Evolutionary conservation across 306 rosid species (phyloP), one percentile per base, ranked within the genome.

Genomic region (Sesbania bispinosa): DNA sequence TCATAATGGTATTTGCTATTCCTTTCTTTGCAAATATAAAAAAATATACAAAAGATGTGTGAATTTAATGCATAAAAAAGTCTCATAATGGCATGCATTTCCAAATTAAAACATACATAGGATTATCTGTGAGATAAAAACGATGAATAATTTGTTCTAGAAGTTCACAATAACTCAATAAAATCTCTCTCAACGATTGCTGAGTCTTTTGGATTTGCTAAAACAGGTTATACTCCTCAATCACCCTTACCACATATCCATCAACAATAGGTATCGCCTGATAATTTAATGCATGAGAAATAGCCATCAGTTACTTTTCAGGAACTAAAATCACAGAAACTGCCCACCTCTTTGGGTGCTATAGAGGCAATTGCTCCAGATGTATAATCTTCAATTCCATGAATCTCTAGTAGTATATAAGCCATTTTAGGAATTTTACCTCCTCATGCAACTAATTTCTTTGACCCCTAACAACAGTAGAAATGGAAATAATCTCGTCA

Each of bases 211-310:
- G 92, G 96, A 74, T 90, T 93, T 42, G 86, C 81, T 65, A 94
- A 81, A 72, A 90, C 42, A 36, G 98, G 90, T 78, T 76, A 84
- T 46, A 93, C 82, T 76, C 98, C 85, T 62, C 88, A 71, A 84
- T 85, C 76, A 88, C 98, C 86, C 98, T 78, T 76, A 88, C 78
- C n/a, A 93, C 98, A 78, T 93, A 90, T 46, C 98, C 97, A 74
- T 93, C 98, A 41, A 93, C 97, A 70, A 93, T 92, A 7, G 98
- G 98, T 81, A 85, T 94, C 35, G 71, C 92, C 98, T 93, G 96
- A 62, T 61, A 81, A 41, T 21, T 62, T 15, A 71, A 33, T 39
- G 39, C 67, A 81, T 87, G 46, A 77, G 80, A 64, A 71, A 45
- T 27, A 39, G 27, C 66, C 60, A 51, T 48, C 18, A 50, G 19